These are phyloP conservation scores for Blechomonas ayalai DNA, from an alignment of 208 protist genomes.

Conservation along the genomic window DNA sequence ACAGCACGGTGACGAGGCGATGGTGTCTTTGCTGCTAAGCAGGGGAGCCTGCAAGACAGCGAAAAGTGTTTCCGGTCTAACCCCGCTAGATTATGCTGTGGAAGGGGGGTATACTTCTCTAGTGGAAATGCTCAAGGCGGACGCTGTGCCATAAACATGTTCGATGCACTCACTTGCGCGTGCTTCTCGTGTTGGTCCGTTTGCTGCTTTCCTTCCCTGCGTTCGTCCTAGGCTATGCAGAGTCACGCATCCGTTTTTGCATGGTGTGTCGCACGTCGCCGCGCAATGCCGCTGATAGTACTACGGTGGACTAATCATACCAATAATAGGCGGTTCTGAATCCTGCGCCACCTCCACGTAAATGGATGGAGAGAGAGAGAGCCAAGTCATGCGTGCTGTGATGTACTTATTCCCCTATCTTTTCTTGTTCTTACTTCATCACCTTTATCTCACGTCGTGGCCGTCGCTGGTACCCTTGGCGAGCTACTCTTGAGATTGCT, in stretches of 20 bases:
- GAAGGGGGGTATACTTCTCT: conserved; percentile 25
- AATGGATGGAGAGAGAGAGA: too few species aligned
- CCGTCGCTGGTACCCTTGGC: too few species aligned
- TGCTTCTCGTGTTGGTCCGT: too few species aligned
- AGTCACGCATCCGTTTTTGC: neutral
- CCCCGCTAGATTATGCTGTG: conserved; percentile 41
- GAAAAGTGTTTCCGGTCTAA: conserved; percentile 61
- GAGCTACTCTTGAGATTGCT: too few species aligned
- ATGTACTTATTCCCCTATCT: conserved; percentile 3
- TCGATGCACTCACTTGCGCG: too few species aligned
- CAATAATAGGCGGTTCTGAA: too few species aligned
- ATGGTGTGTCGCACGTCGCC: neutral
- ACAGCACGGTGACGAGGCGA: conserved; percentile 21
- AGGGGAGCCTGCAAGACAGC: conserved; percentile 33
- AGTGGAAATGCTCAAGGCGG: conserved; percentile 16
- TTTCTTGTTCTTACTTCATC: neutral
- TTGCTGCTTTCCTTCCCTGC: conserved; percentile 1
- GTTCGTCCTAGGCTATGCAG: neutral
- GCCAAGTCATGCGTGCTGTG: too few species aligned
- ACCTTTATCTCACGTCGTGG: neutral
- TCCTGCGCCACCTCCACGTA: too few species aligned
- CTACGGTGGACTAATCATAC: too few species aligned
- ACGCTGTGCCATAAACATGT: neutral
- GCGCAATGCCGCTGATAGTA: too few species aligned
- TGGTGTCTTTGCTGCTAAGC: conserved; percentile 28